Conservation (phyloP, 169 alveolate genomes). For the Cryptosporidium andersoni region DNA sequence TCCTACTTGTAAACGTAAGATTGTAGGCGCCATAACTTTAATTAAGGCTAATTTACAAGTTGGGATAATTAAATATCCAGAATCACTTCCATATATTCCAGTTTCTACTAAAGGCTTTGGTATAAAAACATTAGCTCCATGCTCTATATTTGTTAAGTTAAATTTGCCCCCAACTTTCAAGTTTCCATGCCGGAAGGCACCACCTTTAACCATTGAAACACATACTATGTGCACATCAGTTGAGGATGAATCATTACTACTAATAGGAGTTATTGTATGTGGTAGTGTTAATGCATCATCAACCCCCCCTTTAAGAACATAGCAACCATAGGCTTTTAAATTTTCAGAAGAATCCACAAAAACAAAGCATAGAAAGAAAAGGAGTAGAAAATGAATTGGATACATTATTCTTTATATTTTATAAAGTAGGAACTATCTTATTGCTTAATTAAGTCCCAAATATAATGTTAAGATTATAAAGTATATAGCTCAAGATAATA, state of each 20-base stretch:
- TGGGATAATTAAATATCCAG: slow-evolving; percentile 26
- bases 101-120: slow-evolving; percentile 12
- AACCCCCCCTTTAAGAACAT: slow-evolving; percentile 5
- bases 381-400: too few species aligned
- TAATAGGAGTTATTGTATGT: slow-evolving; percentile 37
- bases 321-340: slow-evolving; percentile 47
- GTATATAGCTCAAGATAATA: too few species aligned
- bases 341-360: too few species aligned
- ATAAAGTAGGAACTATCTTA: too few species aligned
- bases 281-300: slow-evolving; percentile 3
- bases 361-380: too few species aligned
- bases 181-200: slow-evolving; percentile 2
- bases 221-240: slow-evolving; percentile 35
- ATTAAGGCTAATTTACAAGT: slow-evolving; percentile 41
- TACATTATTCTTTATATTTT: too few species aligned
- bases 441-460: too few species aligned
- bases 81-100: slow-evolving; percentile 49
- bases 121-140: slow-evolving; percentile 20
- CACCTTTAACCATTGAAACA: slow-evolving; percentile 49
- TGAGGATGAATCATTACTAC: background rate
- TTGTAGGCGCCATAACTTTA: background rate
- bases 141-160: slow-evolving; percentile 17
- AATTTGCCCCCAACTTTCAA: background rate
- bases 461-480: too few species aligned
- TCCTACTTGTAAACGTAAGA: too few species aligned